phyloP scores from a whole-genome alignment of 2,329 filamentous ascomycete species.

The Pseudopyricularia javanii region DNA sequence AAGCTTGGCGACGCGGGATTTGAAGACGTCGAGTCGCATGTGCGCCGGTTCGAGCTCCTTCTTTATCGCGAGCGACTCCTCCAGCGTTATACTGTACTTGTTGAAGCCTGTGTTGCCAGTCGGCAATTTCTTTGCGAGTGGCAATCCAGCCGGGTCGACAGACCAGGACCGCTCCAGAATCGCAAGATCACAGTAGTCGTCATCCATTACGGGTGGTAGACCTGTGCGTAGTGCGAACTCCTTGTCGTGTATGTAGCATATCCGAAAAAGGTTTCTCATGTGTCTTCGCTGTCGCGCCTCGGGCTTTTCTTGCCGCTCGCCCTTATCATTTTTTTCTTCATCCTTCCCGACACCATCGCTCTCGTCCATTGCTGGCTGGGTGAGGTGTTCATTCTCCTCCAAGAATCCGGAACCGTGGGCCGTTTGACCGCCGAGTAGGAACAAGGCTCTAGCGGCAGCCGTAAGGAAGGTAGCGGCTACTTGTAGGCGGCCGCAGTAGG shows the following conservation, averaged over 20 bases:
- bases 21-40: conserved; percentile 32
- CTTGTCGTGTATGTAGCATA: conserved; percentile 41
- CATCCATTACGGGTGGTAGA: conserved; percentile 35
- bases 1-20: conserved; percentile 31
- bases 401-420: not conserved
- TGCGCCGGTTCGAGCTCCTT: not conserved
- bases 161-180: conserved; percentile 29
- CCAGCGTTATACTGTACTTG: conserved; percentile 1
- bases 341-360: not conserved
- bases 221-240: conserved; percentile 41
- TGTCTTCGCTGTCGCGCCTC: conserved; percentile 17
- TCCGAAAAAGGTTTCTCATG: conserved; percentile 36
- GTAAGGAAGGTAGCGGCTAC: conserved; percentile 29
- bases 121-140: conserved; percentile 7
- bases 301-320: conserved; percentile 1
- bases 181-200: conserved; percentile 39
- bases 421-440: conserved; percentile 27
- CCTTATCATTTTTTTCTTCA: not conserved
- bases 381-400: not conserved
- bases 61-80: conserved; percentile 9
- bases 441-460: conserved; percentile 32
- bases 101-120: not conserved
- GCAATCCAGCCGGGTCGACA: conserved; percentile 9
- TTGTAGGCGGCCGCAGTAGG: conserved; percentile 20
- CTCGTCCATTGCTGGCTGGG: not conserved